Base-by-base conservation (phyloP, 2,329 filamentous ascomycete species). In the Penicillium sumatraense region DNA sequence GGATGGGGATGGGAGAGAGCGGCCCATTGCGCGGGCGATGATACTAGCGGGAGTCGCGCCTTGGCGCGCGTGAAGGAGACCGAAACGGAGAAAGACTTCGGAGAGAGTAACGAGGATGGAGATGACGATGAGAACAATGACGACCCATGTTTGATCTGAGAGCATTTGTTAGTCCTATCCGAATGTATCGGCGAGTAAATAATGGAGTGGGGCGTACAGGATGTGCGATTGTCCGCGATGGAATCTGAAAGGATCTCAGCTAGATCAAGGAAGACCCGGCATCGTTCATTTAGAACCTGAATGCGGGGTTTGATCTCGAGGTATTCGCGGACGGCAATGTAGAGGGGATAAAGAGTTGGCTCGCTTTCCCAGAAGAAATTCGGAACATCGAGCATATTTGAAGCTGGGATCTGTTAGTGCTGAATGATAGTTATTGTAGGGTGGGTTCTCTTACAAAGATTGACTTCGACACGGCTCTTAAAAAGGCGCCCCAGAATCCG, bases 291-390 rank as follows among this genome's bases (percentile, higher is more conserved):
- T 61, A 99, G 88, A 21, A 98, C 93, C 74, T 96, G 91, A 72
- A 96, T 96, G 51, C 95, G 91, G 7, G 89, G 91, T 69, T 96
- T 93, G 73, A 99, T 98, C 71, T 99, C 95, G 57, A 99, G 88
- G 71, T 99, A 99, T 73, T 98, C 95, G 66, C 95, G 90, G 48
- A 98, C 91, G 56, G 93, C 95, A 56, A 86, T 88, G 78, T 99
- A 99, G 24, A 99, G 86, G 0, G 95, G 95, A 72, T 97, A 91
- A 0, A 99, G 83, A 0, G 91, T 97, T 16, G 95, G 95, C 72
- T 99, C 95, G 10, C 90, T 90, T 73, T 98, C 93, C 95, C 95
- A 99, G 91, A 66, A 66, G 45, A 66, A 66, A 49, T 95, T 96
- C 50, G 93, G 93, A 0, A 96, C 91, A 72, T 97, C 93, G 56